Conservation (phyloP, 106 monocot species). For the Amphibolis antarctica region DNA sequence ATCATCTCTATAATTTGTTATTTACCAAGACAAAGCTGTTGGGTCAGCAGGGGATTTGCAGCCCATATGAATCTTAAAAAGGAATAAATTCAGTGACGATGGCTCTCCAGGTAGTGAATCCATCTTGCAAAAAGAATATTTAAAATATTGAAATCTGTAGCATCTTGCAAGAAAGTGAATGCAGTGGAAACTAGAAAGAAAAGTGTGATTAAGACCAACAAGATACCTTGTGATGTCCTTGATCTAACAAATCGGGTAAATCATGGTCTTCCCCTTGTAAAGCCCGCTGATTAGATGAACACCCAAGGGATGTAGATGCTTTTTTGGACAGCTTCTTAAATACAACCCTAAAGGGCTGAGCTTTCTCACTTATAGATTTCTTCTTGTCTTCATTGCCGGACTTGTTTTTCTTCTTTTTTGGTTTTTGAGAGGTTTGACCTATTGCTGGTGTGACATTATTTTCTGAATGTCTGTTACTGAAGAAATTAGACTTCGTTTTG, state of each 20-base stretch:
- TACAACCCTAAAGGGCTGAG: conserved; percentile 16
- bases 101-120: too few species aligned
- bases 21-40: too few species aligned
- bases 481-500: conserved; percentile 14
- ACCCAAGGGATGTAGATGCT: conserved; percentile 22
- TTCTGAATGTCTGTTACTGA: background rate
- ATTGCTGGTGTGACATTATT: conserved; percentile 18
- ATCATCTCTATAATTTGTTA: too few species aligned
- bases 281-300: conserved; percentile 15
- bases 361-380: conserved; percentile 25
- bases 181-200: background rate
- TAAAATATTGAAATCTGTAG: too few species aligned
- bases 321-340: conserved; percentile 21
- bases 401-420: conserved; percentile 37
- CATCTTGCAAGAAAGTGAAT: too few species aligned
- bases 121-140: too few species aligned
- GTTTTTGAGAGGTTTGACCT: conserved; percentile 21
- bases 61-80: too few species aligned
- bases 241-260: conserved; percentile 15
- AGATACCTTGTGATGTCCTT: conserved; percentile 39
- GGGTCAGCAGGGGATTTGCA: too few species aligned
- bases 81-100: too few species aligned
- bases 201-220: background rate
- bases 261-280: conserved; percentile 30
- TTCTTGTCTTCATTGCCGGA: conserved; percentile 21